A percentile compares a stretch with the other conserved stretches of the same genome.
Conservation (phyloP, 768 basidiomycete genomes). For the Collybia mongolica region DNA sequence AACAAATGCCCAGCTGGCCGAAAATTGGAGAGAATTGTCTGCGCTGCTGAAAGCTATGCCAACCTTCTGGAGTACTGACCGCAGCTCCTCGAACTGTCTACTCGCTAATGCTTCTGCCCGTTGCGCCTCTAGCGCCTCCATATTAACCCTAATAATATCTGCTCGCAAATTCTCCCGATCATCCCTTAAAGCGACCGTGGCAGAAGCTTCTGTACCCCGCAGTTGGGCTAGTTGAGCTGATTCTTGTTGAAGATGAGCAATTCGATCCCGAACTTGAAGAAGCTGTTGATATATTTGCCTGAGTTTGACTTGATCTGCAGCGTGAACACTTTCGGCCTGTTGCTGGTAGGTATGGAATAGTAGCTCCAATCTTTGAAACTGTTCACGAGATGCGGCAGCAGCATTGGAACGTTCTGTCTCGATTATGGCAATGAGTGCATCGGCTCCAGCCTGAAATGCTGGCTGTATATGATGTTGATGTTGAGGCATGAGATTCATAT, state of each 20-base stretch:
- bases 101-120: slow-evolving; percentile 2
- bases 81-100: slow-evolving; percentile 12
- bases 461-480: slow-evolving; percentile 2
- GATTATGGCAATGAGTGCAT: slow-evolving; percentile 19
- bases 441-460: slow-evolving; percentile 18
- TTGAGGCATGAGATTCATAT: slow-evolving; percentile 1
- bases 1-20: slow-evolving; percentile 14
- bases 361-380: slow-evolving; percentile 8
- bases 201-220: background rate
- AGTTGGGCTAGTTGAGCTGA: slow-evolving; percentile 9
- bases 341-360: slow-evolving; percentile 7
- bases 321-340: slow-evolving; percentile 4
- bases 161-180: background rate
- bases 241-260: slow-evolving; percentile 5
- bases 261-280: background rate
- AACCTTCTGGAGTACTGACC: slow-evolving; percentile 9
- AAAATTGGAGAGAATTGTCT: slow-evolving; percentile 15
- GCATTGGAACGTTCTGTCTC: slow-evolving; percentile 18
- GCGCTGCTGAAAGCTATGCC: slow-evolving; percentile 14
- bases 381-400: slow-evolving; percentile 6
- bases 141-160: background rate
- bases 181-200: background rate
- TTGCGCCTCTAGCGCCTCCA: background rate
- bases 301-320: slow-evolving; percentile 4
- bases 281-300: background rate